These are phyloP conservation scores for Penicillium capsulatum DNA, from an alignment of 2,329 filamentous ascomycete species.

Conservation along the genomic window DNA sequence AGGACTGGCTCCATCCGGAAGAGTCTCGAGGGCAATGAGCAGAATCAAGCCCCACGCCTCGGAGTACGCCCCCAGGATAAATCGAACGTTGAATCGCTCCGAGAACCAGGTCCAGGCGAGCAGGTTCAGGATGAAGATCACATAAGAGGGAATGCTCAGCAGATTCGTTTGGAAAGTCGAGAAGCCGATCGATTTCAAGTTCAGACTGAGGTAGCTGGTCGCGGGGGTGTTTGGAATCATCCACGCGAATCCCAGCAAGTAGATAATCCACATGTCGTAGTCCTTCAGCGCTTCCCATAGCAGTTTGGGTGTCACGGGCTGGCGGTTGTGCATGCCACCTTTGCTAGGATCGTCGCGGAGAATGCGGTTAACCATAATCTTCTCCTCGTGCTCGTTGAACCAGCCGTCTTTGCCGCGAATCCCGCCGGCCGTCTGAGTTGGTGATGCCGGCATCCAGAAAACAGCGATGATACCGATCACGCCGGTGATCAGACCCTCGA, in stretches of 20 bases:
- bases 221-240: constrained; percentile 38
- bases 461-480: constrained; percentile 54
- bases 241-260: constrained; percentile 48
- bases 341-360: constrained; percentile 55
- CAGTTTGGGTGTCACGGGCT: constrained; percentile 48
- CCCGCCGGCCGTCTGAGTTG: constrained; percentile 59
- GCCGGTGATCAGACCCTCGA: constrained; percentile 48
- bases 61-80: constrained; percentile 51
- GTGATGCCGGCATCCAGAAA: constrained; percentile 60
- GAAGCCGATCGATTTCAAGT: constrained; percentile 54
- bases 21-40: constrained; percentile 49
- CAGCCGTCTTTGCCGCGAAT: constrained; percentile 61
- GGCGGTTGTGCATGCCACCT: constrained; percentile 59
- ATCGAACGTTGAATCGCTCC: constrained; percentile 53
- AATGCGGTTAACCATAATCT: constrained; percentile 65
- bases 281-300: constrained; percentile 51
- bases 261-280: constrained; percentile 57
- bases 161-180: constrained; percentile 59
- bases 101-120: constrained; percentile 52
- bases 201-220: constrained; percentile 38
- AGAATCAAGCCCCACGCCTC: constrained; percentile 53
- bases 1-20: constrained; percentile 46
- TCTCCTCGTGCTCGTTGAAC: constrained; percentile 64
- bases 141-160: constrained; percentile 57
- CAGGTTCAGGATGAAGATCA: constrained; percentile 56